Percentiles rank a stretch among this genome's conserved stretches.
These are phyloP conservation scores for Beta macrorhiza DNA, from an alignment of 179 eudicot genomes.

Conservation along the genomic window DNA sequence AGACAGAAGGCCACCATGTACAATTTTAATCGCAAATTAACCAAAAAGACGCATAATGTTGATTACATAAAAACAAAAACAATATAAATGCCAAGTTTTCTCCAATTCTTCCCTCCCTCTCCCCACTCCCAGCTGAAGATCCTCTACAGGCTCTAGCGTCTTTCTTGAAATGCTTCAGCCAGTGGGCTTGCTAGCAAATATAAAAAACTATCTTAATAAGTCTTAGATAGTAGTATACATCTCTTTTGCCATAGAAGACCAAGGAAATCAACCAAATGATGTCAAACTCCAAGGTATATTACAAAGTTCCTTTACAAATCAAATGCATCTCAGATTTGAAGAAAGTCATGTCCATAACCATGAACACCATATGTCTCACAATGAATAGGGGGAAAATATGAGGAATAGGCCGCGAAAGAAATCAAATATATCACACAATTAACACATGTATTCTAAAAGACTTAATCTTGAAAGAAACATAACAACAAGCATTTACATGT, in stretches of 20 bases:
- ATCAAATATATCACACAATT: not conserved
- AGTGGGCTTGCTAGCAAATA: no score
- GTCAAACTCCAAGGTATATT: not conserved
- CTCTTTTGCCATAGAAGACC: not conserved
- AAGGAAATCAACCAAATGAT: not conserved
- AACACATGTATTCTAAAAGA: not conserved
- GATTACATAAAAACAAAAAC: not conserved
- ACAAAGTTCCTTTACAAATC: not conserved
- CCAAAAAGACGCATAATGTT: not conserved
- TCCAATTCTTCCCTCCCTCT: not conserved
- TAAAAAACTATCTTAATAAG: not conserved
- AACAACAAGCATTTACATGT: slow-evolving; percentile 1
- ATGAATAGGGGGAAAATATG: not conserved
- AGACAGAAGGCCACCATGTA: no score
- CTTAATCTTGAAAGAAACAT: not conserved
- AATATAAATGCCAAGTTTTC: not conserved
- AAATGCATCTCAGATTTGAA: not conserved
- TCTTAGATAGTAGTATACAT: not conserved
- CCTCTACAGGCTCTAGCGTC: not conserved
- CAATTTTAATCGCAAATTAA: no score
- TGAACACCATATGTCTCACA: not conserved
- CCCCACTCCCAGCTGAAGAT: not conserved
- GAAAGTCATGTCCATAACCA: not conserved
- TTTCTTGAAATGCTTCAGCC: no score
- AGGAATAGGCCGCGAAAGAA: not conserved